Conservation (phyloP, 345 rosid species). For the Arabis hirsuta region DNA sequence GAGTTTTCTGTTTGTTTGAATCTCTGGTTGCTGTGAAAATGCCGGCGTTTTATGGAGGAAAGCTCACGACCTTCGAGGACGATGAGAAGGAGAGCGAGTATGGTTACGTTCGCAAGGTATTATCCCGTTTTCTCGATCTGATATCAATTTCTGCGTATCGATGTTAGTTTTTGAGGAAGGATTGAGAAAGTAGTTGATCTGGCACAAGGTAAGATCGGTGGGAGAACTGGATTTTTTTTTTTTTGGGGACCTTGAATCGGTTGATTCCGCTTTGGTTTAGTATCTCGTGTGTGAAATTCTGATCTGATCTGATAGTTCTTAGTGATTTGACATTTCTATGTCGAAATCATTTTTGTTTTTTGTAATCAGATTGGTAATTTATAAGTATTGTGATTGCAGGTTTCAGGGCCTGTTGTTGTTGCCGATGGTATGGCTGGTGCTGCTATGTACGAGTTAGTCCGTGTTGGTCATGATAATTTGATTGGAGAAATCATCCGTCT, state of each 20-base stretch:
- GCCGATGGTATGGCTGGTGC: constrained; percentile 99
- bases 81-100: constrained; percentile 98
- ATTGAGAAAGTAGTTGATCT: constrained; percentile 25
- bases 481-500: constrained; percentile 97
- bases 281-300: constrained; percentile 1
- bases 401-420: constrained; percentile 97
- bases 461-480: constrained; percentile 94
- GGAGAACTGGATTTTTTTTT: constrained; percentile 29
- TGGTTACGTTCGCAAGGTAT: constrained; percentile 97
- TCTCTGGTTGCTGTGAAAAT: constrained; percentile 47
- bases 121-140: constrained; percentile 35
- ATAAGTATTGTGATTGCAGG: constrained; percentile 53
- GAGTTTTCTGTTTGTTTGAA: constrained; percentile 11
- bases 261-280: constrained; percentile 14
- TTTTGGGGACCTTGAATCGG: not conserved
- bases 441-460: constrained; percentile 99
- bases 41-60: constrained; percentile 85
- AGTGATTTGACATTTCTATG: constrained; percentile 20
- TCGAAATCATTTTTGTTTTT: not conserved
- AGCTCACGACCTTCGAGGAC: constrained; percentile 93
- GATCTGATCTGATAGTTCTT: constrained; percentile 35
- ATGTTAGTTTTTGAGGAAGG: constrained; percentile 18
- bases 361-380: constrained; percentile 28
- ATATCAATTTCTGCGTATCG: not conserved
- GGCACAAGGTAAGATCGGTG: constrained; percentile 20